Base-by-base conservation (phyloP, 345 rosid genomes). In the Rubroshorea leprosula region DNA sequence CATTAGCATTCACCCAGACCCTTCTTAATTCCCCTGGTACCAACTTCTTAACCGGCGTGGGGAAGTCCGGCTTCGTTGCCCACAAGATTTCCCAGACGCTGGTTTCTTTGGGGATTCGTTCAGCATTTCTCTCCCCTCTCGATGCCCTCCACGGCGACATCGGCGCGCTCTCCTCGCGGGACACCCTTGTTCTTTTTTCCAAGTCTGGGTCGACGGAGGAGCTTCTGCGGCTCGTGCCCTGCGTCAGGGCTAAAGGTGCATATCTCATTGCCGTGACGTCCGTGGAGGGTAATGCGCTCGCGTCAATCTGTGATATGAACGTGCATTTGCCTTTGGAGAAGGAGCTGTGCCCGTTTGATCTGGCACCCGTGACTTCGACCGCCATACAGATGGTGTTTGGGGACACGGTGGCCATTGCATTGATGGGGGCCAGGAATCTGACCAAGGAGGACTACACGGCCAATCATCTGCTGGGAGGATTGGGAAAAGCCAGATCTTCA, bases 341-440 rank as follows among this genome's bases (percentile, higher is more conserved):
- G 72, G 99, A 94, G 62, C 58, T 94, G 25, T 94, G 99, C 43
- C 99, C 96, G 1, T 94, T 90, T 31, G 84, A 93, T 80, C 72
- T 94, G 44, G 99, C 96, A 3, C 99, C 97, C 15, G 99, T 90
- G n/a, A 94, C 99, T 2, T 94, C 99, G 13, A 90, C 89, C 14
- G 99, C 95, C 31, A 94, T 94, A 20, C 99, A 94, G 78, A 94
- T 94, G 97, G 87, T 94, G 18, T 94, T 94, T 20, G 99, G 99
- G 55, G 99, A 94, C 68, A 90, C 99, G 13, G 92, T 94, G 27
- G 95, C 99, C 20, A 84, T 90, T 41, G 99, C 99, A 0, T 81
- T 94, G 62, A 87, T 90, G 99, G 90, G 75, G 0, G 96, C 99
- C 2, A 75, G 84, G 76, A 90, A 85, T 74, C 69, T 94, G 62